Base-by-base conservation (phyloP, 2,329 filamentous ascomycete genomes). In the Periconia sp. region DNA sequence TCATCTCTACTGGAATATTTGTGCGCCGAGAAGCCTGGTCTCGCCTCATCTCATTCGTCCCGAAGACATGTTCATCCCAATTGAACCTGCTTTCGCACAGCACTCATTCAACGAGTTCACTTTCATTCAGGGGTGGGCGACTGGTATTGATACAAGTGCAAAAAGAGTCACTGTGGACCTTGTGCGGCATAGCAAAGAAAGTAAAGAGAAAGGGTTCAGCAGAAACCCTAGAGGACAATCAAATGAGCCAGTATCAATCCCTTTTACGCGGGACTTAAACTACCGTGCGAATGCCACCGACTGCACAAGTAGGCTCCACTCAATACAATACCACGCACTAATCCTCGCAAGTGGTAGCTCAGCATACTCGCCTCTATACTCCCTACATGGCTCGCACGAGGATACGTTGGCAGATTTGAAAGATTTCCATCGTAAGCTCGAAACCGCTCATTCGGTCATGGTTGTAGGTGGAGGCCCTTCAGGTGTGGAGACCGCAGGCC, bases 1-100 rank as follows among this genome's bases (percentile, higher is more conserved):
- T 10, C 66, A 70, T 36, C 47, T 70, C 24, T 70, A 68, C 52
- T 70, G 64, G 69, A 69, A 73, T 39, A 66, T 72, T 15, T 63
- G 54, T 22, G 68, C 64, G 8, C 69, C 69, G 12, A 57, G 66
- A n/a, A 63, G 61, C 5, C 36, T 71, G 5, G 66, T 70, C 10
- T 57, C 56, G 8, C 42, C 56, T 1, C 52, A 50, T 13, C 41
- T 63, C 7, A 48, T 69, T 15, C 50, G 57, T 5, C 39, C 56
- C 13, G 56, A 64, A 13, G 53, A 61, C 17, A 46, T 52, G 7
- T 71, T 71, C 47, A 46, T 65, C 17, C 55, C 63, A 4, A 61
- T 72, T 40, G 57, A 63, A 31, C 52, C 54, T 4, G 57, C 54
- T 24, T 70, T 71, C 39, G 42, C 56, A 19, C 46, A 54, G 1